Base-by-base conservation (phyloP, 1,284 basidiomycete species). In the Uromyces viciae-fabae region DNA sequence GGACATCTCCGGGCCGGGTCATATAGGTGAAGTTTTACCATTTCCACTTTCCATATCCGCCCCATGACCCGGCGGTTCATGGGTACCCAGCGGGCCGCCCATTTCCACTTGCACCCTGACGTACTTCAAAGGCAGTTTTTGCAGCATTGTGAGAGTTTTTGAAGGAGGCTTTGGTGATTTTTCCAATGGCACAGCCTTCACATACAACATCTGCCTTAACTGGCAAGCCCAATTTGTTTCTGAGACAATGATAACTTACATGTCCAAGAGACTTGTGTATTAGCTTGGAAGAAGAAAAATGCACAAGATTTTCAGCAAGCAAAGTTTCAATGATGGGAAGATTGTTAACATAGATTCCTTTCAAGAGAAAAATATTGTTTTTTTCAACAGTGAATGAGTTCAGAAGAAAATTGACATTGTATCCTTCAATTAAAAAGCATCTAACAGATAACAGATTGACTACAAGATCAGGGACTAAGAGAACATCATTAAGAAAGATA, bases 181-280 rank as follows among this genome's bases (percentile, higher is more conserved):
- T 64, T 64, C 33, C 36, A 22, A 64, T 38, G 40, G 60, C 60
- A 38, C 60, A 64, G 14, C 33, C 28, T 64, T 64, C 31, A 22
- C 60, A 64, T 36, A 33, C 54, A n/a, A n/a, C n/a, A n/a, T n/a
- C n/a, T n/a, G n/a, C 28, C 54, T 56, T 22, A 7, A 22, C 8
- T n/a, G 54, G 54, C 4, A 8, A n/a, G 5, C 7, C 54, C 19
- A 56, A 19, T 28, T 56, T 7, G 28, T 56, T 22, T n/a, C n/a
- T n/a, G n/a, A n/a, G n/a, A n/a, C 54, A 4, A 22, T 22, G 7
- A 28, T 56, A 56, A 56, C 60, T 64, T 3, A 64, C 31, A n/a
- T 64, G 60, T 25, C 60, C 60, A 36, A 64, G 60, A 66, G 64
- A 66, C 31, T 66, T 66, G 28, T 66, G 64, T n/a, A n/a, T n/a